Evolutionary conservation across 306 rosid species (phyloP).

Genomic region (Delonix regia): DNA sequence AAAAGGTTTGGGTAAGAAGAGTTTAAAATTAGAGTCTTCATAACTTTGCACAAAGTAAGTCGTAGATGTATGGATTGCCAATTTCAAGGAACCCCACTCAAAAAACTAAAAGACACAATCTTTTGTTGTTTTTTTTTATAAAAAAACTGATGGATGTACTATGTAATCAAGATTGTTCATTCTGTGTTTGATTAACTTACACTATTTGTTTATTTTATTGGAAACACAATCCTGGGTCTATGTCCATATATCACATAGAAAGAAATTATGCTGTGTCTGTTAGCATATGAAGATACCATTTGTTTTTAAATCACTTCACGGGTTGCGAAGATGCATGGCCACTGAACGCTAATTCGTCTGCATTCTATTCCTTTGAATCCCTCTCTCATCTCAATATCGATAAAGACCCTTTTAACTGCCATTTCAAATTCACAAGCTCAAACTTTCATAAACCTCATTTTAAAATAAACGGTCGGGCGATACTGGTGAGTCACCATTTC

Average conservation of each 20-base stretch:
- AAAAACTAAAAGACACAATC: too few species aligned
- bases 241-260: background rate
- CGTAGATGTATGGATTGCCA: background rate
- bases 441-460: background rate
- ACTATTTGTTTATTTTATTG: background rate
- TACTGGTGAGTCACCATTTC: background rate
- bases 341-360: constrained; percentile 58
- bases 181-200: background rate
- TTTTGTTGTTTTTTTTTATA: background rate
- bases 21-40: background rate
- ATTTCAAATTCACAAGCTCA: constrained; percentile 13
- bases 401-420: background rate
- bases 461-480: background rate
- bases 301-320: constrained; percentile 33
- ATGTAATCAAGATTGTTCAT: background rate
- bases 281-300: background rate
- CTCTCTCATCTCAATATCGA: background rate
- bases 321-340: constrained; percentile 31
- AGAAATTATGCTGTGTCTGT: constrained; percentile 11
- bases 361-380: background rate
- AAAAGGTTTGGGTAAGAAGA: background rate
- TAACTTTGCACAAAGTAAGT: background rate
- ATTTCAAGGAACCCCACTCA: too few species aligned
- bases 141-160: background rate
- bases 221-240: background rate